phyloP scores from a whole-genome alignment of 2,329 filamentous ascomycete genomes.

The Domatiomyces catenatus region DNA sequence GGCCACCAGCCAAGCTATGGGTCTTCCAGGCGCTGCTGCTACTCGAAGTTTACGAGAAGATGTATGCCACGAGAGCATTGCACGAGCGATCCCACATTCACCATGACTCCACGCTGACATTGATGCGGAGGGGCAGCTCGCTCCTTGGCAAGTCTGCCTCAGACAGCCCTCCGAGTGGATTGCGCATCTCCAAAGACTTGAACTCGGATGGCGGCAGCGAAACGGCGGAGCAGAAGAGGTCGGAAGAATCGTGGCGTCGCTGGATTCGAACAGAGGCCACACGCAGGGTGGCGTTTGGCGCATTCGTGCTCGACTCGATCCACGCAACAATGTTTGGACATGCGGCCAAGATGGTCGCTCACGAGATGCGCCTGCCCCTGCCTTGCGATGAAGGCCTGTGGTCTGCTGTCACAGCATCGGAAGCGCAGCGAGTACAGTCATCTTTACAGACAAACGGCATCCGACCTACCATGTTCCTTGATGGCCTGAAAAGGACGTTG shows the following conservation, averaged over 20 bases:
- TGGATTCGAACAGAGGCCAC: conserved; percentile 95
- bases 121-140: conserved; percentile 88
- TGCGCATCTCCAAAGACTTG: conserved; percentile 17
- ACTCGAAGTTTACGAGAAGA: conserved; percentile 90
- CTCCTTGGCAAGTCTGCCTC: conserved; percentile 71
- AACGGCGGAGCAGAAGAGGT: conserved; percentile 31
- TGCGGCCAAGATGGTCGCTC: conserved; percentile 89
- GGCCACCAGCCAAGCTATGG: conserved; percentile 88
- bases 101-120: conserved; percentile 82
- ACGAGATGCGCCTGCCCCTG: conserved; percentile 80
- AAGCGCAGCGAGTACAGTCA: conserved; percentile 71
- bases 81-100: conserved; percentile 95
- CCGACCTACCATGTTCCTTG: conserved; percentile 73
- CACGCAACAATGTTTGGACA: conserved; percentile 98
- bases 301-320: conserved; percentile 87
- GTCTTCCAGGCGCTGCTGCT: conserved; percentile 82
- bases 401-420: conserved; percentile 74
- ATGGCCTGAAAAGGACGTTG: conserved; percentile 77
- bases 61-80: conserved; percentile 81
- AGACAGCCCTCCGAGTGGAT: conserved; percentile 60
- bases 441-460: conserved; percentile 66
- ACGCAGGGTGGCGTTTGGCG: conserved; percentile 74
- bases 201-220: conserved; percentile 38
- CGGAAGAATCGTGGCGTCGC: conserved; percentile 85
- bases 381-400: conserved; percentile 88